Evolutionary conservation across 305 asterid genomes (phyloP).

Genomic region (Fraxinus ornus): DNA sequence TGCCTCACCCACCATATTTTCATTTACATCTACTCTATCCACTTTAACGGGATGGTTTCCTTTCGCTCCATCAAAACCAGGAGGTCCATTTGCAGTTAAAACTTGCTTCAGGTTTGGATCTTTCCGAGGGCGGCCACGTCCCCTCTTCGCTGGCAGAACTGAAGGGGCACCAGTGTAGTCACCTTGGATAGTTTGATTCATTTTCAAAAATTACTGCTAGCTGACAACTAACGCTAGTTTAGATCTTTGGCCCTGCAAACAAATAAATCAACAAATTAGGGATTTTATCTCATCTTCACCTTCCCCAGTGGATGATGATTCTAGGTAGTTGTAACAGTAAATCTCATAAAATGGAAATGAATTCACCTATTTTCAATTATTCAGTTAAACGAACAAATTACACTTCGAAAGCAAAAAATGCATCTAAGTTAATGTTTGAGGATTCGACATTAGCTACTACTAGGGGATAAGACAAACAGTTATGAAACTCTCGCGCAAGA

Average conservation of each 20-base stretch:
- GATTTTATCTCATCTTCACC: not conserved
- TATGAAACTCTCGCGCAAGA: not conserved
- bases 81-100: slow-evolving; percentile 42
- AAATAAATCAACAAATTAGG: not conserved
- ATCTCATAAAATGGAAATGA: not conserved
- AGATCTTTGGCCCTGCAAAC: slow-evolving; percentile 27
- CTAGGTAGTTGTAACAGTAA: not conserved
- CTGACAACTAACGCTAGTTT: not conserved
- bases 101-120: slow-evolving; percentile 51
- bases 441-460: not conserved
- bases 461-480: not conserved
- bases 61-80: slow-evolving; percentile 44
- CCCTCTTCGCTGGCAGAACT: slow-evolving; percentile 51
- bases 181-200: slow-evolving; percentile 60
- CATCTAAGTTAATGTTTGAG: not conserved
- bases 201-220: slow-evolving; percentile 23
- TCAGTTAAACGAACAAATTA: not conserved
- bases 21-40: slow-evolving; percentile 28
- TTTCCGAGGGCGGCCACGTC: slow-evolving; percentile 90
- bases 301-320: not conserved
- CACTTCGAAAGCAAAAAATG: not conserved
- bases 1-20: slow-evolving; percentile 62
- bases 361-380: not conserved
- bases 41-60: slow-evolving; percentile 33
- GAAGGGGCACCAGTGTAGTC: slow-evolving; percentile 46